Evolutionary conservation across 495 filamentous ascomycete genomes (phyloP).

Genomic region (Podospora conica): DNA sequence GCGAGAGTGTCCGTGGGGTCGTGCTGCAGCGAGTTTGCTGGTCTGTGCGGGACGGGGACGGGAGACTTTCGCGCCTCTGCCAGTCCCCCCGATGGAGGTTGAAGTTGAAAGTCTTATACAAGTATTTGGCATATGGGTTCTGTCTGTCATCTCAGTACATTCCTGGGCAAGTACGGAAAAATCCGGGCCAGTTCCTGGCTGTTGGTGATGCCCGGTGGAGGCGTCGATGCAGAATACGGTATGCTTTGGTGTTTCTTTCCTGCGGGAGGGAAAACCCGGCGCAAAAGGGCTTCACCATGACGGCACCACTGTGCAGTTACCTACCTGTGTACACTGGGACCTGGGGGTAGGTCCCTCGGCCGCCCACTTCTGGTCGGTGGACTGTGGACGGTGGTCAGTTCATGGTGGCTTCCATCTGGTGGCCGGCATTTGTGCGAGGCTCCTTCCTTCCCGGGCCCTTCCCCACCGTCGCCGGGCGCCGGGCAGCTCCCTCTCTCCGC

Average conservation of each 20-base stretch:
- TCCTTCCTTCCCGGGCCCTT: conserved; percentile 9
- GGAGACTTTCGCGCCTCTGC: neutral
- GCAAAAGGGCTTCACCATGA: conserved; percentile 11
- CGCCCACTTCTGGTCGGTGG: too few species aligned
- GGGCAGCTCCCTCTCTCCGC: conserved; percentile 18
- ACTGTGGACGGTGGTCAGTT: too few species aligned
- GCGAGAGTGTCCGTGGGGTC: neutral
- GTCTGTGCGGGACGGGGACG: conserved; percentile 6
- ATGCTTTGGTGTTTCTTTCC: too few species aligned
- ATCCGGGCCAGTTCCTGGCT: neutral
- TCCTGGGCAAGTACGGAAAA: too few species aligned
- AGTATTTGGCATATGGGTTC: too few species aligned
- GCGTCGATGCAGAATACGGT: too few species aligned
- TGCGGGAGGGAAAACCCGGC: conserved; percentile 2
- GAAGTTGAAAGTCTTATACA: too few species aligned
- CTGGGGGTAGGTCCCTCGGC: neutral
- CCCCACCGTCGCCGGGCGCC: conserved; percentile 2
- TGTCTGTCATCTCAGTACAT: too few species aligned
- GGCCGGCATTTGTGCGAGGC: neutral
- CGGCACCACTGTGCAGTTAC: too few species aligned
- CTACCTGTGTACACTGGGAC: too few species aligned
- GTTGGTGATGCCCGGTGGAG: neutral
- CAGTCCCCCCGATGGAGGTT: too few species aligned
- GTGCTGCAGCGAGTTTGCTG: conserved; percentile 2
- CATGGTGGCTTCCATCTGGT: neutral